phyloP scores from a whole-genome alignment of 768 basidiomycete genomes.

The Psilocybe cubensis region DNA sequence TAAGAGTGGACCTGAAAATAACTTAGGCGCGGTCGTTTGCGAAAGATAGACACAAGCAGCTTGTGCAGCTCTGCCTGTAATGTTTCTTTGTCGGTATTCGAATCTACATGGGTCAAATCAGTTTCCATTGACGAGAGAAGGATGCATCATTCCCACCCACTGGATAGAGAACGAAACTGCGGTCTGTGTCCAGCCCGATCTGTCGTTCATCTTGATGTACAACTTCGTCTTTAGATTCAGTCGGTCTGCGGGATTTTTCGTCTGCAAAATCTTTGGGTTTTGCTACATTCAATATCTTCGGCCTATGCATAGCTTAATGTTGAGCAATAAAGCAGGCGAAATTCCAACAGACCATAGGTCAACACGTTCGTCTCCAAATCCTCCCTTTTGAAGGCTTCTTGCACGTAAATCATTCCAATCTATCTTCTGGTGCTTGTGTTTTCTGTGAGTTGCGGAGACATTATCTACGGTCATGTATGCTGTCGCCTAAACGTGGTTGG shows the following conservation, averaged over 20 bases:
- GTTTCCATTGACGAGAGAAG: conserved; percentile 19
- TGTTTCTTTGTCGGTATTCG: conserved; percentile 43
- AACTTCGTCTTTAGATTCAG: conserved; percentile 7
- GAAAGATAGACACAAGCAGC: conserved; percentile 76
- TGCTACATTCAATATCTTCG: conserved; percentile 29
- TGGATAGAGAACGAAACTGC: conserved; percentile 93
- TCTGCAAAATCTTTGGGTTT: conserved; percentile 11
- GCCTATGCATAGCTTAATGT: conserved; percentile 16
- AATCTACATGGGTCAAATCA: conserved; percentile 18
- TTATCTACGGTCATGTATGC: conserved; percentile 3
- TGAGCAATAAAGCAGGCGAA: background rate
- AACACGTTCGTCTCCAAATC: conserved; percentile 61
- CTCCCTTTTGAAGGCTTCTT: conserved; percentile 58
- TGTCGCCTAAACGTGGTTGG: too few relatives aligned
- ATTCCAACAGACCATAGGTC: conserved; percentile 54
- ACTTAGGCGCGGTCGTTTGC: conserved; percentile 68
- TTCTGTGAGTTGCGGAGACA: background rate
- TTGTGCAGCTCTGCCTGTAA: conserved; percentile 71
- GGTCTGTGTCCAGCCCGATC: conserved; percentile 86
- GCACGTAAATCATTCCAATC: conserved; percentile 52
- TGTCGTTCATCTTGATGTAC: conserved; percentile 83
- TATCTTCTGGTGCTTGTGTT: conserved; percentile 4
- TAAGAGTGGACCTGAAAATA: conserved; percentile 79
- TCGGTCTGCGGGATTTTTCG: background rate
- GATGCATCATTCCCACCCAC: conserved; percentile 55